Evolutionary conservation across 768 basidiomycete genomes (phyloP), one percentile per base, ranked within the genome.

Genomic region (Mycena sanguinolenta): DNA sequence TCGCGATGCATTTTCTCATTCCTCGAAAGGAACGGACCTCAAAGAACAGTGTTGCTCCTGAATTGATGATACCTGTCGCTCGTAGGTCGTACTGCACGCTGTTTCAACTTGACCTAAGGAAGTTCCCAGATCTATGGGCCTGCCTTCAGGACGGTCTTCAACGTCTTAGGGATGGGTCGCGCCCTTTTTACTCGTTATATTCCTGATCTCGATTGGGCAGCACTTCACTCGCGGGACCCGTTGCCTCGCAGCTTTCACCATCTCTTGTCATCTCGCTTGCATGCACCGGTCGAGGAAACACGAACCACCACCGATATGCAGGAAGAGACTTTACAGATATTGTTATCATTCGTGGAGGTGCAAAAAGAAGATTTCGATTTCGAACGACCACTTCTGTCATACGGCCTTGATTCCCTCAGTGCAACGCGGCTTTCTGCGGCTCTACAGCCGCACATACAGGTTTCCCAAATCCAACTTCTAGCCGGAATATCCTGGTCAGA

Each of bases 391-490:
- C 50, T 63, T 25, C 13, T 27, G 6, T 53, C 62, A 21, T 63
- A 63, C 50, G 62, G 62, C 49, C 34, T 63, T 2, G 62, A 63
- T 38, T 63, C 62, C 0, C 23, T 63, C 9, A 53, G 50, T 16
- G 62, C 62, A 10, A 27, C 62, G 4, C 21, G 34, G 3, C 50
- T 63, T 1, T 52, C 62, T 8, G 21, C 50, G 0, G n/a, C 34
- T 4, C 62, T 63, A 5, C 32, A 38, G 21, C 62, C 62, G 0
- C 39, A 32, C 19, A 6, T 53, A 9, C 50, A 52, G 50, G 34
- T 63, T 17, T 53, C 50, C 8, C 62, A 63, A 53, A 28, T 63
- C 23, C 62, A 63, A 53, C 50, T 63, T n/a, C 62, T 63, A 17
- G 49, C 50, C 10, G 62, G 50, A 3, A 27, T 63, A 38, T 38